A percentile compares a stretch with the other conserved stretches of the same genome.
Conservation (phyloP, 306 rosid species). For the Glycine tomentella region DNA sequence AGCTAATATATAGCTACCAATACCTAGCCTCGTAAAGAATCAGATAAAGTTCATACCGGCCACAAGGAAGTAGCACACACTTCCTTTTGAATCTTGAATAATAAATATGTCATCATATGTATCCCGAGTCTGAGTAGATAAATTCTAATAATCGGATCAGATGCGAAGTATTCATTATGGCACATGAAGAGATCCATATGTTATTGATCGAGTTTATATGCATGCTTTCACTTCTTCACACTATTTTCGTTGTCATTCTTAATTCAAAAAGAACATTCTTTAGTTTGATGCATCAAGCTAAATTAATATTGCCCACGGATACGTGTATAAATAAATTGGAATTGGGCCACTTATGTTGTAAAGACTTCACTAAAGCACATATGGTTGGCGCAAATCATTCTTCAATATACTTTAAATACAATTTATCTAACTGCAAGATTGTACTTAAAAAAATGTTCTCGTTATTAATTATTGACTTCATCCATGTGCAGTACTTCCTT, state of each 20-base stretch:
- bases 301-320: background rate
- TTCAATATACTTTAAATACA: constrained; percentile 31
- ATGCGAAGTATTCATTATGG: constrained; percentile 31
- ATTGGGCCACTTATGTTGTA: constrained; percentile 12
- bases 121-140: background rate
- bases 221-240: constrained; percentile 16
- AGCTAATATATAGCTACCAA: background rate
- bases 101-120: constrained; percentile 5
- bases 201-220: constrained; percentile 19
- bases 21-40: background rate
- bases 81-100: constrained; percentile 18
- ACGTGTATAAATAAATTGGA: background rate
- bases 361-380: constrained; percentile 36
- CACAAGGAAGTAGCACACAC: background rate
- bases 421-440: constrained; percentile 10
- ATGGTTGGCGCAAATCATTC: constrained; percentile 5
- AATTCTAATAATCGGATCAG: constrained; percentile 13
- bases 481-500: constrained; percentile 44
- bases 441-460: constrained; percentile 7
- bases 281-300: constrained; percentile 30
- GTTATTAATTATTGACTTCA: constrained; percentile 29
- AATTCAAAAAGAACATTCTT: constrained; percentile 34
- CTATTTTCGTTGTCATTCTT: constrained; percentile 24
- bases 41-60: background rate
- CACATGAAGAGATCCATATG: constrained; percentile 43